Evolutionary conservation across 768 basidiomycete species (phyloP).

Genomic region (Collybia mongolica): DNA sequence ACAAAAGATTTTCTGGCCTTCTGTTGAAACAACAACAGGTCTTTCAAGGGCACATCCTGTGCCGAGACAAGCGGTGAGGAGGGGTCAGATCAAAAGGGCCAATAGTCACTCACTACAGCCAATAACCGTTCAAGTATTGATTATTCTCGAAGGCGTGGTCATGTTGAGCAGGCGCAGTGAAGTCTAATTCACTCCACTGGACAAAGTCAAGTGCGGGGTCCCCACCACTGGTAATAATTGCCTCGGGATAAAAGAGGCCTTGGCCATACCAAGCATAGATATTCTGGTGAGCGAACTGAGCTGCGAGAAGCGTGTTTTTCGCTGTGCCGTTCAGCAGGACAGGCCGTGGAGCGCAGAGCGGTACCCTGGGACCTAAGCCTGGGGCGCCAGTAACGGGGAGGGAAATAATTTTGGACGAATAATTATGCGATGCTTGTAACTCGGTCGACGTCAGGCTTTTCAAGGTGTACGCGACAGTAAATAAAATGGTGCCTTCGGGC

Average conservation of each 20-base stretch:
- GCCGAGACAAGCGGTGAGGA: no score
- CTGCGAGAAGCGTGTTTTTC: constrained; percentile 13
- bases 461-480: constrained; percentile 15
- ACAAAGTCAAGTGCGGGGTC: background rate
- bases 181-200: no score
- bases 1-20: no score
- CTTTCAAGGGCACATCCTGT: no score
- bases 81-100: no score
- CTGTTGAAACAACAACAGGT: no score
- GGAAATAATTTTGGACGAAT: background rate
- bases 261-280: constrained; percentile 7
- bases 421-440: background rate
- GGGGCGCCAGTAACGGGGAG: background rate
- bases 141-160: no score
- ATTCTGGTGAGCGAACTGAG: background rate
- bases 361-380: background rate
- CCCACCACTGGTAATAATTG: background rate
- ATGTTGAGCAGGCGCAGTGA: no score
- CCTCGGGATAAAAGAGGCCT: background rate
- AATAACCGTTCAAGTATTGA: no score
- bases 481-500: constrained; percentile 11
- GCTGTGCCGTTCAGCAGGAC: constrained; percentile 10
- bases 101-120: no score
- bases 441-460: background rate
- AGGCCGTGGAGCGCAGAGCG: constrained; percentile 10